A percentile compares a stretch with the other conserved stretches of the same genome.
Evolutionary conservation across 805 yeast genomes (phyloP).

Genomic region (Lipomyces japonicus): DNA sequence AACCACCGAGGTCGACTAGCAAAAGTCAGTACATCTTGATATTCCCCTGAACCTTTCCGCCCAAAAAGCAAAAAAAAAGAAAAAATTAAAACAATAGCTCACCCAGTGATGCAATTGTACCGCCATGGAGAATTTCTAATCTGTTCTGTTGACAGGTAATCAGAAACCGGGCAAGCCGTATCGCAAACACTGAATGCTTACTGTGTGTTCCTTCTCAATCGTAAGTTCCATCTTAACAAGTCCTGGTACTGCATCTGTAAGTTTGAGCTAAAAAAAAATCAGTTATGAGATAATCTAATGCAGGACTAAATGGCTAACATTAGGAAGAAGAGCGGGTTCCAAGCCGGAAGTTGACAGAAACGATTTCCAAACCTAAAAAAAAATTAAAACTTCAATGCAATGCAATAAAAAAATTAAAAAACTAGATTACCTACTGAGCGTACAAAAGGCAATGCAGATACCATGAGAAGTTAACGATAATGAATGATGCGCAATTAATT

Average conservation of each 20-base stretch:
- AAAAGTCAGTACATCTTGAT: not conserved
- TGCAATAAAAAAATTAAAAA: too few species aligned
- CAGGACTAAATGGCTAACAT: conserved; percentile 5
- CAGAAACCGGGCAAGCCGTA: not conserved
- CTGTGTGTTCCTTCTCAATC: conserved; percentile 39
- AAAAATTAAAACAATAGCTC: not conserved
- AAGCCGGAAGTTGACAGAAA: conserved; percentile 25
- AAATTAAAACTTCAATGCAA: too few species aligned
- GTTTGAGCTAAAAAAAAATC: conserved; percentile 30
- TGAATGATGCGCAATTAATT: too few species aligned
- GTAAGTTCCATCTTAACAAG: conserved; percentile 36
- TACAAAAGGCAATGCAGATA: conserved; percentile 8
- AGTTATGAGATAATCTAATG: too few species aligned
- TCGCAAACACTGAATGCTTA: conserved; percentile 17
- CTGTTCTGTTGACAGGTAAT: conserved; percentile 35
- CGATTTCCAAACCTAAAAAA: conserved; percentile 25
- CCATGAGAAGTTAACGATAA: too few species aligned
- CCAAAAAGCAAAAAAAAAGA: not conserved
- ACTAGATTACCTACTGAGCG: too few species aligned
- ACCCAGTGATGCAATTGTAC: conserved; percentile 39
- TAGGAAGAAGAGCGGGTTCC: conserved; percentile 23
- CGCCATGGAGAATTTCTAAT: conserved; percentile 43
- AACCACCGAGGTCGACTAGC: conserved; percentile 44
- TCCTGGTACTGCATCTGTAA: conserved; percentile 37
- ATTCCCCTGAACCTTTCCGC: not conserved